A percentile compares a stretch with the other conserved stretches of the same genome.
Conservation (phyloP, 2,329 filamentous ascomycete genomes). For the Talaromyces amestolkiae region DNA sequence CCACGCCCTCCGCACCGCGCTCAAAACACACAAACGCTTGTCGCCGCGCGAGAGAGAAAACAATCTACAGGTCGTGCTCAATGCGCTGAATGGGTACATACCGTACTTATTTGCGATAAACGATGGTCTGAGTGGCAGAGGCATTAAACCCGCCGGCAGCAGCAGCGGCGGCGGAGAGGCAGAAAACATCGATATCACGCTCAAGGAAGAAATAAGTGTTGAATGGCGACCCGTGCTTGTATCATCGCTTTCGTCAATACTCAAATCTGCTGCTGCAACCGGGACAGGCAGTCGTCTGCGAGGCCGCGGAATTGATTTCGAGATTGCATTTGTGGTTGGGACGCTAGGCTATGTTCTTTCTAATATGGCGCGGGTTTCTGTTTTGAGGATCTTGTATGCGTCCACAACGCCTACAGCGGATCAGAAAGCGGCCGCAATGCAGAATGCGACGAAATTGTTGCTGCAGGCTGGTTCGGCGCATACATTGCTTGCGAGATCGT, state of each 20-base stretch:
- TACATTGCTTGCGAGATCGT: conserved; percentile 63
- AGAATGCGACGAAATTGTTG: conserved; percentile 71
- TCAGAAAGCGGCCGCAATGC: conserved; percentile 67
- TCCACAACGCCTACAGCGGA: conserved; percentile 62
- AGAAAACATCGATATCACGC: conserved; percentile 66
- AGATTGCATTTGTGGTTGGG: conserved; percentile 74
- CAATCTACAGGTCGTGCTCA: conserved; percentile 68
- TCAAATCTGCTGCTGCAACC: conserved; percentile 15
- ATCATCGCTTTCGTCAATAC: conserved; percentile 50
- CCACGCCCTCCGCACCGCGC: conserved; percentile 73
- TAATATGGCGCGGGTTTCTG: conserved; percentile 66
- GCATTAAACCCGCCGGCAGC: conserved; percentile 27
- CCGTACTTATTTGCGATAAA: conserved; percentile 80
- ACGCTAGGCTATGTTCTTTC: conserved; percentile 74
- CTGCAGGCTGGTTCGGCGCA: conserved; percentile 78
- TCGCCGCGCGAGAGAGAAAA: conserved; percentile 66
- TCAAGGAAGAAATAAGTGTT: conserved; percentile 64
- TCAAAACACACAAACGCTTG: conserved; percentile 90
- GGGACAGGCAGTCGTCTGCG: conserved; percentile 59
- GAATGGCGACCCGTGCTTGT: conserved; percentile 78
- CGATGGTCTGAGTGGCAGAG: conserved; percentile 61
- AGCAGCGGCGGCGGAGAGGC: conserved; percentile 37
- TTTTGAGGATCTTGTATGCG: conserved; percentile 69
- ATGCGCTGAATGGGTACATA: conserved; percentile 71
- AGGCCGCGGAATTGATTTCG: conserved; percentile 76